Evolutionary conservation across 2,329 filamentous ascomycete genomes (phyloP), one percentile per base, ranked within the genome.

Genomic region (Alternaria burnsii): DNA sequence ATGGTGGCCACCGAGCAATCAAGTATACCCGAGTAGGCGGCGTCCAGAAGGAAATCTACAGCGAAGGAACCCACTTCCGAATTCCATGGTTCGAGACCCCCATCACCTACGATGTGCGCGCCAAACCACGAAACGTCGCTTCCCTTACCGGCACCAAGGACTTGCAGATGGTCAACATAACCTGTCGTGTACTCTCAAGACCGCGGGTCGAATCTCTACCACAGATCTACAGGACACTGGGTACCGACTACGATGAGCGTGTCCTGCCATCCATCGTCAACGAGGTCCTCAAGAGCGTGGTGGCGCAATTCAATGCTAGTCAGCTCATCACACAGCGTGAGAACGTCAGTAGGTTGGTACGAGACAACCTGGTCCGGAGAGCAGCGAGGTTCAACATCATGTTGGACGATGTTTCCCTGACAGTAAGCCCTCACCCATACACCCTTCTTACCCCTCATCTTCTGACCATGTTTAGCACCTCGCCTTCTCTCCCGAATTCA

Each of bases 111-210:
- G 94, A 99, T 80, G 95, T 99, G 72, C 94, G 95, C 82, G 95
- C 95, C 62, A 97, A 94, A 85, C 95, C 95, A 74, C 90, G 95
- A 79, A 97, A 97, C 76, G 94, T 99, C 72, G 91, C 95, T 69
- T 98, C 95, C 69, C 88, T 99, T 69, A 99, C 95, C 61, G 95
- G 95, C 72, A 99, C 95, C 77, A 99, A 99, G 86, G 95, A 99
- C 82, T 84, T 99, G 82, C 95, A 99, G 85, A 99, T 99, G 95
- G 95, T 98, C 78, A 99, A 99, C 87, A 98, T 99, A 79, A 99
- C 94, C 77, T 99, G 95, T 82, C 94, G 95, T 92, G 95, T 99
- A 60, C 91, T 99, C 54, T 97, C 94, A 60, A 87, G 93, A 72
- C 95, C 95, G 58, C 89, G 93, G 59, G 84, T 99, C 75, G 89